Conservation (phyloP, 257 asterid genomes). For the Ajuga chamaepitys region DNA sequence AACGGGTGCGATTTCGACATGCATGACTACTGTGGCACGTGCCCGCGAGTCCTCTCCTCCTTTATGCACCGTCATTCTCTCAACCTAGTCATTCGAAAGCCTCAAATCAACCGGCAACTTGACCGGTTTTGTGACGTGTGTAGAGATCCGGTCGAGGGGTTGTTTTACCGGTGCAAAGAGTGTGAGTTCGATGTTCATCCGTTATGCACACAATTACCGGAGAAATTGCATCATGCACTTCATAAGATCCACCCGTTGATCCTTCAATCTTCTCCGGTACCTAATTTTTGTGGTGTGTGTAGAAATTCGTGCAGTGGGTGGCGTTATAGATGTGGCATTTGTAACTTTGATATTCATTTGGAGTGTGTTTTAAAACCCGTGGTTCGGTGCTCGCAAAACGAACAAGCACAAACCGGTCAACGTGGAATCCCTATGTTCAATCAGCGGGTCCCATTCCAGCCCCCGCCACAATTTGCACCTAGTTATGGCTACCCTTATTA, state of each 20-base stretch:
- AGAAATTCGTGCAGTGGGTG: conserved; percentile 16
- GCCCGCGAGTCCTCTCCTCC: conserved; percentile 27
- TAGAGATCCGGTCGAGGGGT: conserved; percentile 35
- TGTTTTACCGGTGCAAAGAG: conserved; percentile 38
- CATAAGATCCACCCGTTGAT: conserved; percentile 30
- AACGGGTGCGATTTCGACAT: conserved; percentile 34
- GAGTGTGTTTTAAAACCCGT: conserved; percentile 29
- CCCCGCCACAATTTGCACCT: conserved; percentile 16
- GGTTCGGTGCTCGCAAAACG: neutral
- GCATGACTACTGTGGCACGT: conserved; percentile 42
- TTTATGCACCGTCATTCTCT: conserved; percentile 41
- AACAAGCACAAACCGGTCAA: neutral
- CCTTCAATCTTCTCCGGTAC: neutral
- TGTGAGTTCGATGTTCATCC: conserved; percentile 52
- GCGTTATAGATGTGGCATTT: conserved; percentile 32
- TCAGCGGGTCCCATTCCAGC: conserved; percentile 19
- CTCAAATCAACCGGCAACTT: neutral
- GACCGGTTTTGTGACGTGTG: conserved; percentile 33
- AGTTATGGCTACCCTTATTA: conserved; percentile 17
- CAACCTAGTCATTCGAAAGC: conserved; percentile 18
- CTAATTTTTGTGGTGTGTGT: conserved; percentile 24
- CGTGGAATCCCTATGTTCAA: conserved; percentile 20
- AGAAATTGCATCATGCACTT: conserved; percentile 28
- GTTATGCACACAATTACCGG: conserved; percentile 39
- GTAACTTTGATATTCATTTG: conserved; percentile 33